Evolutionary conservation across 164 flowering plant genomes (phyloP).

Genomic region (Berberis vulgaris): DNA sequence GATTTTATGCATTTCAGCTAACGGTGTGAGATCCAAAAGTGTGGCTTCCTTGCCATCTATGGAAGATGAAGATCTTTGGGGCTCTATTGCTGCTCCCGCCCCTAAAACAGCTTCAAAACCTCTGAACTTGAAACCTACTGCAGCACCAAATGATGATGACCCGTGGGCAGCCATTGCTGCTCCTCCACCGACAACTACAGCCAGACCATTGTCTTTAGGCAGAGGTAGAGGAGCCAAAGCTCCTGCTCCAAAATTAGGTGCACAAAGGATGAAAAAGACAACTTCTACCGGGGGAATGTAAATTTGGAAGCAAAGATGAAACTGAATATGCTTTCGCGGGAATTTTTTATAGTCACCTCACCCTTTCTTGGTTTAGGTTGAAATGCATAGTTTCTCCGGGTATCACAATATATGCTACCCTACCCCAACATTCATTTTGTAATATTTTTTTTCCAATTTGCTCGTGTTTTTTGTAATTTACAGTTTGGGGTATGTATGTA

Average conservation of each 20-base stretch:
- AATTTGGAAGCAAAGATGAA: neutral
- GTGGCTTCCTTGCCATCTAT: slow-evolving; percentile 28
- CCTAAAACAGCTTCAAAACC: slow-evolving; percentile 57
- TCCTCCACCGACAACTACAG: slow-evolving; percentile 76
- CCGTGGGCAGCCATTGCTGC: slow-evolving; percentile 98
- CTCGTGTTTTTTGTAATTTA: no score
- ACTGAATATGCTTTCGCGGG: neutral
- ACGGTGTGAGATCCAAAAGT: slow-evolving; percentile 37
- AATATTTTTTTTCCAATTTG: no score
- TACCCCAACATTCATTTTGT: no score
- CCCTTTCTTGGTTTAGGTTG: no score
- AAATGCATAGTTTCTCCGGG: no score
- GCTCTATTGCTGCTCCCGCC: slow-evolving; percentile 68
- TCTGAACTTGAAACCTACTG: slow-evolving; percentile 34
- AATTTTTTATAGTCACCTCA: neutral
- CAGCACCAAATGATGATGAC: slow-evolving; percentile 43
- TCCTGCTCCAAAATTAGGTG: slow-evolving; percentile 70
- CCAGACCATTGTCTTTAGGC: slow-evolving; percentile 62
- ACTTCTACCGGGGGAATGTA: slow-evolving; percentile 48
- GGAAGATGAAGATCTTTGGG: slow-evolving; percentile 68
- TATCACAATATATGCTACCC: no score
- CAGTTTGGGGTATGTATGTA: no score
- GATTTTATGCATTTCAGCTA: slow-evolving; percentile 22
- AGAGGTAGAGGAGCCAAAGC: slow-evolving; percentile 69
- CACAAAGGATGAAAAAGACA: slow-evolving; percentile 76